These are phyloP conservation scores for Sporothrix dimorphospora DNA, from an alignment of 2,329 filamentous ascomycete genomes.

Conservation along the genomic window DNA sequence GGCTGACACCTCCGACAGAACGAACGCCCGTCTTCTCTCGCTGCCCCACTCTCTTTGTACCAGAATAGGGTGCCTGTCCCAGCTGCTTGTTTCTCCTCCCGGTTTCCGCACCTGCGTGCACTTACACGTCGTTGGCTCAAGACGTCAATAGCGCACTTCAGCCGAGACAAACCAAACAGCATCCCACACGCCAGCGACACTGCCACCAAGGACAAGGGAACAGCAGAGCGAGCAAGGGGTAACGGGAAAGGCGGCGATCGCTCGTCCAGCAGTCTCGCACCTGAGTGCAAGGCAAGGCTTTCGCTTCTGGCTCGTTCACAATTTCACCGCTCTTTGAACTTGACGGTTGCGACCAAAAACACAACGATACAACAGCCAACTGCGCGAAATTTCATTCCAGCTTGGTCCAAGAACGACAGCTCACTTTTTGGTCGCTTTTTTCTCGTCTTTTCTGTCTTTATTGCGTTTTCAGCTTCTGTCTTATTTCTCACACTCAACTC, in stretches of 20 bases:
- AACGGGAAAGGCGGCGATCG: not conserved
- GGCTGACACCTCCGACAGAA: slow-evolving; percentile 17
- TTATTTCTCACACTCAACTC: not conserved
- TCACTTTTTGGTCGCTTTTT: not conserved
- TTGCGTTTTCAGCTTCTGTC: not conserved
- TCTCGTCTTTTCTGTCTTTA: not conserved
- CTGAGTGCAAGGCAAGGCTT: not conserved
- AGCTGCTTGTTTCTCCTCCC: not conserved
- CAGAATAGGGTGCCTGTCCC: not conserved
- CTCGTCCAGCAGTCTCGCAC: not conserved
- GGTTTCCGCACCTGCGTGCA: not conserved
- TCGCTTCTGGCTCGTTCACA: not conserved
- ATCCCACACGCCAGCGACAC: slow-evolving; percentile 7
- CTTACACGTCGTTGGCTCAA: slow-evolving; percentile 8
- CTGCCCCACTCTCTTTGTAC: slow-evolving; percentile 6
- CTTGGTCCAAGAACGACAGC: not conserved
- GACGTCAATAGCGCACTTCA: not conserved
- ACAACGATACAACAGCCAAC: not conserved
- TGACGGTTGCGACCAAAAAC: not conserved
- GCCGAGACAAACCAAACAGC: slow-evolving; percentile 12
- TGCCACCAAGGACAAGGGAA: not conserved
- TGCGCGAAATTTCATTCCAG: not conserved
- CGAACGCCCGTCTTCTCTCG: not conserved
- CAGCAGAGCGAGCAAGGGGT: slow-evolving; percentile 1
- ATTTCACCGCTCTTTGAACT: slow-evolving; percentile 18